These are phyloP conservation scores for Pogostemon cablin DNA, from an alignment of 257 asterid genomes.

Conservation along the genomic window DNA sequence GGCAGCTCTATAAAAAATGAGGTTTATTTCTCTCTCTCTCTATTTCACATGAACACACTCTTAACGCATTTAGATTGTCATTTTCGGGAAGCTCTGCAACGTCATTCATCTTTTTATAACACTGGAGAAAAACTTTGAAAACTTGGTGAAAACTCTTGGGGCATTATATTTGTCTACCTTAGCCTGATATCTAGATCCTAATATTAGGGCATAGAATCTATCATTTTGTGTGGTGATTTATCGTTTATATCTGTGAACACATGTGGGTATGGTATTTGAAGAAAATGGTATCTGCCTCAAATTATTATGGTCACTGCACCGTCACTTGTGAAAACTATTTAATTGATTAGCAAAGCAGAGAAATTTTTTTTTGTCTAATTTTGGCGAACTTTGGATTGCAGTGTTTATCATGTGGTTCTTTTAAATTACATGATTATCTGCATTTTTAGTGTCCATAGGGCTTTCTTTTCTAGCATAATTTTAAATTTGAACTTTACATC, in stretches of 20 bases:
- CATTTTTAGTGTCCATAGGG: constrained; percentile 10
- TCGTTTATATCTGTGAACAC: constrained; percentile 10
- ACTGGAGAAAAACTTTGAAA: constrained; percentile 28
- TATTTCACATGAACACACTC: background rate
- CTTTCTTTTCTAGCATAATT: constrained; percentile 31
- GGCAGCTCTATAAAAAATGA: constrained; percentile 61
- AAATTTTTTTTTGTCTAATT: constrained; percentile 12
- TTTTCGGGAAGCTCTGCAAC: constrained; percentile 24
- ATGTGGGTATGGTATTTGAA: constrained; percentile 2
- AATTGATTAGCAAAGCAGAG: constrained; percentile 10
- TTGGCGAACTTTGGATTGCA: constrained; percentile 5
- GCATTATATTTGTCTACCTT: constrained; percentile 11
- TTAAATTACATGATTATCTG: constrained; percentile 26
- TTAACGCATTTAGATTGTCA: constrained; percentile 12
- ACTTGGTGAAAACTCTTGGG: constrained; percentile 14
- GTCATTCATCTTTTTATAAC: constrained; percentile 20
- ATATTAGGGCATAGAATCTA: constrained; percentile 8
- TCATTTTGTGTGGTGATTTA: constrained; percentile 19
- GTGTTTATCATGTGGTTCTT: constrained; percentile 22
- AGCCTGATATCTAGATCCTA: constrained; percentile 23
- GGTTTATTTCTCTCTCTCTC: constrained; percentile 38
- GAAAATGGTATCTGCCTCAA: constrained; percentile 1
- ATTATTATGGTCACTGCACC: constrained; percentile 11
- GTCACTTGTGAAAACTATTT: constrained; percentile 1
- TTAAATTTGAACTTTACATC: constrained; percentile 22